Base-by-base conservation (phyloP, 306 rosid species). In the Aeschynomene evenia region DNA sequence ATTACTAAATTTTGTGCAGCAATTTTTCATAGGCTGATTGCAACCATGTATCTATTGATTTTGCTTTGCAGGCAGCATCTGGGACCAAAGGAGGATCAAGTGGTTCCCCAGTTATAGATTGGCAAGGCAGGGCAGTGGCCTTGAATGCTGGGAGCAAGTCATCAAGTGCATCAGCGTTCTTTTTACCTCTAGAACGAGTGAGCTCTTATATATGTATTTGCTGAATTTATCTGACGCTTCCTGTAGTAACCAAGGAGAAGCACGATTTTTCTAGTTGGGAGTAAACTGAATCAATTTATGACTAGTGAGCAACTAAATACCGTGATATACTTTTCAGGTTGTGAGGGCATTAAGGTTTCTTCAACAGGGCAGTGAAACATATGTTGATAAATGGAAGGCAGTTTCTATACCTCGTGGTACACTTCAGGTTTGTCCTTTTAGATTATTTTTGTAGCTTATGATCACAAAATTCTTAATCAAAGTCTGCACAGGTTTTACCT, bases 51-150 rank as follows among this genome's bases (percentile, higher is more conserved):
- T n/a, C 62, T 66, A 31, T n/a, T 76, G 52, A 55, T n/a, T 64
- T 68, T 57, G 65, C 48, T 60, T 63, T 79, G 19, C 84, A 94
- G 98, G 98, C 98, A 68, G 98, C 98, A 60, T 94, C 98, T 62
- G 98, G 98, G 72, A 94, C 98, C 61, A 94, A 94, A 87, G 96
- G 98, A 73, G 97, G 98, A 62, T 90, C 98, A 22, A 94, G 97
- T 84, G 97, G 98, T 50, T 94, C 98, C 65, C 97, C 98, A 19
- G 97, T 94, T 66, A 87, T 94, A 75, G 96, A 94, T 85, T 94
- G 95, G 86, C 86, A 77, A 80, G 98, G 98, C 50, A 87, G 95
- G 76, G 98, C 95, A 1, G 95, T 94, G 59, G 98, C 97, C 66
- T 81, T 94, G 80, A 94, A 94, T 82, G 98, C 98, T 76, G 98